phyloP scores from a whole-genome alignment of 106 monocot genomes.

The Phalaenopsis aphrodite region DNA sequence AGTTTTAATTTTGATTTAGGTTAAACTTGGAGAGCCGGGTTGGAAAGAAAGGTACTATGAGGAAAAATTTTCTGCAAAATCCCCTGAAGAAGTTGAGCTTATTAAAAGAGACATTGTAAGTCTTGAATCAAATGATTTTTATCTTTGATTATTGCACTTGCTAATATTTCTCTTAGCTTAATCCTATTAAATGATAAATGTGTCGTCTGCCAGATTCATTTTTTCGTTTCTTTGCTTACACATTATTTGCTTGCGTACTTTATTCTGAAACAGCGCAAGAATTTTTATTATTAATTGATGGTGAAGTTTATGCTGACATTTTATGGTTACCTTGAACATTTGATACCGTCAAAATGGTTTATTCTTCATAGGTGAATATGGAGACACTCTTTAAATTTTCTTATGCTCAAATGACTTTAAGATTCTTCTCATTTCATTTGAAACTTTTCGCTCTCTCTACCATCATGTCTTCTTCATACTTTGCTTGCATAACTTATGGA shows the following conservation, averaged over 20 bases:
- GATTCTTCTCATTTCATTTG: background rate
- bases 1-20: constrained; percentile 23
- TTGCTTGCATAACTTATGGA: background rate
- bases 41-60: constrained; percentile 96
- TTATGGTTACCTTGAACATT: background rate
- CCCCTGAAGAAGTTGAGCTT: constrained; percentile 66
- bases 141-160: background rate
- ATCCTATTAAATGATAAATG: background rate
- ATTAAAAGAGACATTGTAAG: constrained; percentile 79
- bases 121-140: constrained; percentile 6
- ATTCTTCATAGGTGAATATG: background rate
- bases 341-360: background rate
- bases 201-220: background rate
- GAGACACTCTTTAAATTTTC: background rate
- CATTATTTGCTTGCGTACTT: background rate
- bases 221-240: background rate
- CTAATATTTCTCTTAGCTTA: background rate
- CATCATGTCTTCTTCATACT: background rate
- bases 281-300: background rate
- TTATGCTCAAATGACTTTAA: background rate
- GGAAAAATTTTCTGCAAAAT: constrained; percentile 76
- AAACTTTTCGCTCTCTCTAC: background rate
- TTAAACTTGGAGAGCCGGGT: constrained; percentile 81
- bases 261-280: background rate
- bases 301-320: background rate